phyloP scores from a whole-genome alignment of 108 stramenopile genomes.

The Stephanodiscus minutulus region DNA sequence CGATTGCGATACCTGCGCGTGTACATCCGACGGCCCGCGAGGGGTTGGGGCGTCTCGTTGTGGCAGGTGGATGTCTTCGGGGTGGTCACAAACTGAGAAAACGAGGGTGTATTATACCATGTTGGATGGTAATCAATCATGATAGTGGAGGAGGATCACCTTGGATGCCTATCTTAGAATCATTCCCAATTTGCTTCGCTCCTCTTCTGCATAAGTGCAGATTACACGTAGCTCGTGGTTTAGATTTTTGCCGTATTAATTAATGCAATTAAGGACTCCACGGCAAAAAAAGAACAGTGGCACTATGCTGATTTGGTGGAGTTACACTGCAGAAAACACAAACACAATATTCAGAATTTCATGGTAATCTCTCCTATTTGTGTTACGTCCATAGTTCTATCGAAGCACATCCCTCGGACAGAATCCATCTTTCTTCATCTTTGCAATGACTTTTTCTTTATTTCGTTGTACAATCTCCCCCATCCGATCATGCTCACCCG shows the following conservation, averaged over 20 bases:
- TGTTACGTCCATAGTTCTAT: neutral
- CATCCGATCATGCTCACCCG: neutral
- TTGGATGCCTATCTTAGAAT: no score
- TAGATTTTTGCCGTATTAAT: no score
- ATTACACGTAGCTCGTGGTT: no score
- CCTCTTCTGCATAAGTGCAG: no score
- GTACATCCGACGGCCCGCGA: slow-evolving; percentile 56
- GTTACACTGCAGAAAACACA: no score
- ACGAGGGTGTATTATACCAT: no score
- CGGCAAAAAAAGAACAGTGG: no score
- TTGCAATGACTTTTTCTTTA: slow-evolving; percentile 2
- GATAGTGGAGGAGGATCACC: no score
- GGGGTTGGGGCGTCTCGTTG: slow-evolving; percentile 76
- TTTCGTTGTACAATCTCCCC: neutral
- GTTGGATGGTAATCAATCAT: neutral
- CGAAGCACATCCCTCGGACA: slow-evolving; percentile 18
- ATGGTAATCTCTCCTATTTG: neutral
- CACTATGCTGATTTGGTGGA: no score
- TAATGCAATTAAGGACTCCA: no score
- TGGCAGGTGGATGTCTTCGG: slow-evolving; percentile 82
- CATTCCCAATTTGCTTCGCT: no score
- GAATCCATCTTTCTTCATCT: slow-evolving; percentile 17
- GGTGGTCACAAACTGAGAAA: neutral
- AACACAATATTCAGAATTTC: no score
- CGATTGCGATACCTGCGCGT: slow-evolving; percentile 53